Conservation (phyloP, 306 rosid species). For the Hylodesmum podocarpum region DNA sequence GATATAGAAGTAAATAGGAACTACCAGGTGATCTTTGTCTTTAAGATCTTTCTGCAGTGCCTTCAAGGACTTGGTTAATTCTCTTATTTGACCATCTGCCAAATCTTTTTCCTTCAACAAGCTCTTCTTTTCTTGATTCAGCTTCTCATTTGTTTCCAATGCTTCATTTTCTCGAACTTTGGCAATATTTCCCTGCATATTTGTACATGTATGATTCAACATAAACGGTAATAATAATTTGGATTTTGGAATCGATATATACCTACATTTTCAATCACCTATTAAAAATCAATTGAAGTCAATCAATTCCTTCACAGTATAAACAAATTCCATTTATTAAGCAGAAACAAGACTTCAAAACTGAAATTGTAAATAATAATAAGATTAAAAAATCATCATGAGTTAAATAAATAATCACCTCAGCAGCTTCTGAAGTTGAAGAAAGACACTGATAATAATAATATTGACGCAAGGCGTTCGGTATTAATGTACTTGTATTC, state of each 20-base stretch:
- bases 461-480: conserved; percentile 94
- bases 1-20: conserved; percentile 18
- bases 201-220: neutral
- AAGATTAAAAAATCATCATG: neutral
- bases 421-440: conserved; percentile 72
- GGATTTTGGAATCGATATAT: neutral
- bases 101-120: conserved; percentile 64
- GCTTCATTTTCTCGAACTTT: conserved; percentile 56
- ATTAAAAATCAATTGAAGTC: neutral
- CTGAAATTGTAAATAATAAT: neutral
- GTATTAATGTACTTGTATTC: conserved; percentile 60
- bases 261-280: neutral
- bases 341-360: neutral
- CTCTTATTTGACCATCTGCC: conserved; percentile 59
- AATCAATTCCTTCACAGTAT: neutral
- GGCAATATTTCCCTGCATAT: conserved; percentile 69
- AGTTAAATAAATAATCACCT: conserved; percentile 57
- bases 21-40: conserved; percentile 76
- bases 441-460: conserved; percentile 89
- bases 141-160: conserved; percentile 57
- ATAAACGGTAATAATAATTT: neutral
- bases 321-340: neutral
- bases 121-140: conserved; percentile 60
- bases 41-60: conserved; percentile 74
- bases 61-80: conserved; percentile 67